Evolutionary conservation across 108 stramenopile species (phyloP).

Genomic region (Conticribra guillardii): DNA sequence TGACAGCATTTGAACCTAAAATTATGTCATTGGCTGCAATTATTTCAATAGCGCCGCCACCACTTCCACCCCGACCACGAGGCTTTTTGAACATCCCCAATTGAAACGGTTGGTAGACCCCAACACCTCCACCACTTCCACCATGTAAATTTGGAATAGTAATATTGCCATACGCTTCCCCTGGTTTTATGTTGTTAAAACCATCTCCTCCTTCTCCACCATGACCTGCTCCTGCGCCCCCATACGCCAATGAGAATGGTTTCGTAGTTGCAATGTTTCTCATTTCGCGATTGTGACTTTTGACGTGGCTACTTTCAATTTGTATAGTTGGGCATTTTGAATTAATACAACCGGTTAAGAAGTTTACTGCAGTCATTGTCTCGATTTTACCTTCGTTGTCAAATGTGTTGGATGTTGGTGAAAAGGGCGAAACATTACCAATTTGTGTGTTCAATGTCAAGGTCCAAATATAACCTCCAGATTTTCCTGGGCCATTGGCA

Average conservation of each 20-base stretch:
- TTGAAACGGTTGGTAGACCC: constrained; percentile 54
- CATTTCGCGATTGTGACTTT: constrained; percentile 45
- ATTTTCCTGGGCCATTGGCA: constrained; percentile 50
- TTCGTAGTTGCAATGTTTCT: constrained; percentile 24
- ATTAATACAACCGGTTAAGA: constrained; percentile 56
- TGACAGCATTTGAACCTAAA: constrained; percentile 53
- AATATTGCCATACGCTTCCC: constrained; percentile 44
- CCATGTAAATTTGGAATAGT: constrained; percentile 41
- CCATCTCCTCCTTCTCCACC: constrained; percentile 63
- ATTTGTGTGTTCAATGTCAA: constrained; percentile 49
- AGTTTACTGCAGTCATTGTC: constrained; percentile 37
- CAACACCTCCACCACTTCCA: constrained; percentile 65
- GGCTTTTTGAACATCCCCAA: constrained; percentile 37
- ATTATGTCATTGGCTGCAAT: constrained; percentile 74
- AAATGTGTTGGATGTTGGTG: constrained; percentile 48
- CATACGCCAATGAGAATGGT: constrained; percentile 68
- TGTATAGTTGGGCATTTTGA: constrained; percentile 43
- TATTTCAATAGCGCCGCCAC: constrained; percentile 85
- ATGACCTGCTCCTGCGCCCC: constrained; percentile 65
- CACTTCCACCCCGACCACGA: constrained; percentile 70
- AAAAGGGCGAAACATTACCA: constrained; percentile 61
- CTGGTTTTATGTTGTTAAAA: constrained; percentile 36
- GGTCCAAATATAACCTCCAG: constrained; percentile 62
- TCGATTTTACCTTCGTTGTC: constrained; percentile 39
- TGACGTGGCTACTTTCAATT: constrained; percentile 26